Base-by-base conservation (phyloP, 179 eudicot species). In the Patellifolia procumbens region DNA sequence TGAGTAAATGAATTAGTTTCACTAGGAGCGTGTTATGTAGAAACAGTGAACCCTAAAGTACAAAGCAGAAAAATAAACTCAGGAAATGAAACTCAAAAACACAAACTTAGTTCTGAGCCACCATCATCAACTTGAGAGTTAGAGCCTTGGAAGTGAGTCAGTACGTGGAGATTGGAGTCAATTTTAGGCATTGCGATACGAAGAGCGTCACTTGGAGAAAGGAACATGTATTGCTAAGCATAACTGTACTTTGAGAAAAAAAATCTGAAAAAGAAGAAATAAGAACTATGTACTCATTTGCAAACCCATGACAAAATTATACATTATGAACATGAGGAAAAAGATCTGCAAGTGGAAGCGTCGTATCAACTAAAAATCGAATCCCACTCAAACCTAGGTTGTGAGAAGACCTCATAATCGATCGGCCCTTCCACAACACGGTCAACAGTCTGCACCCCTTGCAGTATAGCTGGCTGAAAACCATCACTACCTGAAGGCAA, bases 341-440 rank as follows among this genome's bases (percentile, higher is more conserved):
- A 68, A 70, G 60, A 60, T 70, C 51, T 70, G 67, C 80, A 77
- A 48, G 39, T 58, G 59, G 61, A 32, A 29, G 19, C 56, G 17
- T 15, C 35, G 59, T 28, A 83, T 85, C 73, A 83, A 76, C 77
- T 58, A 66, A 84, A 81, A 79, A 67, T 78, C n/a, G 89, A 80
- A 80, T 95, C 99, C 97, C 95, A 90, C 76, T 90, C 97, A 83
- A 95, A 93, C 56, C 89, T 86, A 46, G 99, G 99, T 83, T 90
- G 87, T 61, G 99, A 90, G 61, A 82, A 89, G 37, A 89, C 88
- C 91, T 95, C 99, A 74, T 93, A 95, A 83, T 95, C 99, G 69
- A 89, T 83, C 6, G 92, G 90, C 39, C 99, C 99, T 81, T 86
- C 92, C 32, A 91, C 76, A 55, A 91, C 89, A 81, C 74, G 90